Conservation (phyloP, 1,284 basidiomycete species). For the Trichosporon sp. region DNA sequence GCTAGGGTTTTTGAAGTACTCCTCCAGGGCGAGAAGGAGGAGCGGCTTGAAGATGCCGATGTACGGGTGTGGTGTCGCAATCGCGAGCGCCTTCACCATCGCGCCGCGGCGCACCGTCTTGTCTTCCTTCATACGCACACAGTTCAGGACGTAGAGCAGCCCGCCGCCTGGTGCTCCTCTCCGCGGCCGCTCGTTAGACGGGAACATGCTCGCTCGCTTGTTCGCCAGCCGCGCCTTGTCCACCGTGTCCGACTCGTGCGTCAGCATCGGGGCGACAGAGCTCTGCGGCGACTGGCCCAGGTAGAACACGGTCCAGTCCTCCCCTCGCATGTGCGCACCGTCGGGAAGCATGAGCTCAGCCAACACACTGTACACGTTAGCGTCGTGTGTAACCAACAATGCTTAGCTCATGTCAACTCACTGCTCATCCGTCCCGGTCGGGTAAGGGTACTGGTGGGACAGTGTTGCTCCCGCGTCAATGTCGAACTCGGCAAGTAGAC, state of each 20-base stretch:
- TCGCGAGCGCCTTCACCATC: conserved; percentile 91
- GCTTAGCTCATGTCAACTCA: conserved; percentile 55
- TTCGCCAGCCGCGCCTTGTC: conserved; percentile 30
- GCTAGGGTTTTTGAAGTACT: conserved; percentile 86
- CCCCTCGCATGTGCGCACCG: conserved; percentile 87
- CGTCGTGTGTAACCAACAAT: neutral
- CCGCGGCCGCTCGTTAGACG: conserved; percentile 38
- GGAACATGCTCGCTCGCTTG: conserved; percentile 34
- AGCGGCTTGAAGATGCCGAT: conserved; percentile 99
- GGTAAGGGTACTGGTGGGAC: conserved; percentile 90
- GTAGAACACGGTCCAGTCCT: conserved; percentile 99
- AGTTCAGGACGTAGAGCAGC: conserved; percentile 86
- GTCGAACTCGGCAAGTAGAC: conserved; percentile 92
- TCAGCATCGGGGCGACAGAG: conserved; percentile 77
- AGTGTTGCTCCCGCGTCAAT: conserved; percentile 88
- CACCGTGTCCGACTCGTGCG: conserved; percentile 43
- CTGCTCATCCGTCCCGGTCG: conserved; percentile 89
- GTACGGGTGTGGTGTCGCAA: conserved; percentile 92
- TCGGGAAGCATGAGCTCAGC: conserved; percentile 99
- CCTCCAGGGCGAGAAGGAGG: conserved; percentile 88
- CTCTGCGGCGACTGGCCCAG: conserved; percentile 88
- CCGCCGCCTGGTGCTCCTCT: conserved; percentile 58
- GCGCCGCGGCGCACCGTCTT: conserved; percentile 87
- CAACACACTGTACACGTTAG: conserved; percentile 65
- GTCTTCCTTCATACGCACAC: conserved; percentile 95